A percentile compares a stretch with the other conserved stretches of the same genome.
Conservation (phyloP, 2,329 filamentous ascomycete species). For the Colletotrichum neosansevieriae region DNA sequence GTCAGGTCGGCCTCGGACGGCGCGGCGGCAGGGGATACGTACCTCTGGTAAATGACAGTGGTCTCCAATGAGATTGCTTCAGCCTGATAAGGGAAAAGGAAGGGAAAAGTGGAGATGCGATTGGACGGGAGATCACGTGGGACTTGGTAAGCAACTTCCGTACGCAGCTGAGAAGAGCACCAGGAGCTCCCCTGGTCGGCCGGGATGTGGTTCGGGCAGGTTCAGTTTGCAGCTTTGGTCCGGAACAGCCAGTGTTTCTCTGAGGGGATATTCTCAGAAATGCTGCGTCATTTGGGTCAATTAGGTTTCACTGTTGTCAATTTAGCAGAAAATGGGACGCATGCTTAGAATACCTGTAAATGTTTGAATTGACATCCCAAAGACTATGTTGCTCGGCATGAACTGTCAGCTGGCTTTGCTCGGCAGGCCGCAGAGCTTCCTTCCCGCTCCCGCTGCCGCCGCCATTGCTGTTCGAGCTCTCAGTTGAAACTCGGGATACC, state of each 20-base stretch:
- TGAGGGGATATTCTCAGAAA: neutral
- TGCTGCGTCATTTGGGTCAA: neutral
- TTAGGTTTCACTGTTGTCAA: neutral
- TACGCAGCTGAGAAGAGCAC: neutral
- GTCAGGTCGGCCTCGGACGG: slow-evolving; percentile 32
- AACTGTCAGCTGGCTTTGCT: slow-evolving; percentile 1
- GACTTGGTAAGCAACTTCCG: too few species aligned
- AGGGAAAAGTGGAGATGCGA: slow-evolving; percentile 3
- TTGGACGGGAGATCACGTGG: neutral
- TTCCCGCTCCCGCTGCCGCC: neutral
- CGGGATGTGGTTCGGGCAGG: neutral
- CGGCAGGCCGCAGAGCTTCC: neutral
- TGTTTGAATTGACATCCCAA: neutral
- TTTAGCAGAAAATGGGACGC: too few species aligned
- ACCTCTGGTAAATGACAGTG: slow-evolving; percentile 10
- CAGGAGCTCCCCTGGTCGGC: slow-evolving; percentile 5
- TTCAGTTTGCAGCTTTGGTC: neutral
- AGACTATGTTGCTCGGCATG: neutral
- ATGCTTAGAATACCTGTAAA: neutral
- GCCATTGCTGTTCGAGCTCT: neutral
- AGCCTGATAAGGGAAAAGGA: slow-evolving; percentile 2
- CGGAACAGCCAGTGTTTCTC: slow-evolving; percentile 29
- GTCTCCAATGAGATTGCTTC: slow-evolving; percentile 14
- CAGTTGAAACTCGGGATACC: neutral
- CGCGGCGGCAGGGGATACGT: slow-evolving; percentile 35